Percentiles rank a stretch among this genome's conserved stretches.
Conservation (phyloP, 495 filamentous ascomycete genomes). For the Xylaria acuta region DNA sequence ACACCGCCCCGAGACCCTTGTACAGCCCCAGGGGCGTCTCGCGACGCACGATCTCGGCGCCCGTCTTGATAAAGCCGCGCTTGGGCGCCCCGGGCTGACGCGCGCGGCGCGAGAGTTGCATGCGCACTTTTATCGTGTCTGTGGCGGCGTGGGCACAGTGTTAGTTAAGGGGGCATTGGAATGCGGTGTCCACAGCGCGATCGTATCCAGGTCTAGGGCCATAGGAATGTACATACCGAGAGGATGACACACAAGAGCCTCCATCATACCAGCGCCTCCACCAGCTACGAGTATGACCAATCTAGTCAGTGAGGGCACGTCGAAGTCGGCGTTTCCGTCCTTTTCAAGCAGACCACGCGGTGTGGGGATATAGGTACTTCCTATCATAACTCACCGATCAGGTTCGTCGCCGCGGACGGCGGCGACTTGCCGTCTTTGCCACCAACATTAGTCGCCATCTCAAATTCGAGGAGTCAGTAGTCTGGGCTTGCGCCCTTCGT, state of each 20-base stretch:
- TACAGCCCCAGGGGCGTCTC: conserved; percentile 94
- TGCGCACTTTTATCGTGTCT: conserved; percentile 99
- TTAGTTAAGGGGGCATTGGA: conserved; percentile 15
- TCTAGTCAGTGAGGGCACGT: conserved; percentile 35
- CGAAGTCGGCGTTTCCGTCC: neutral
- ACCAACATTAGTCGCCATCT: conserved; percentile 54
- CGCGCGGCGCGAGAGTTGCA: conserved; percentile 93
- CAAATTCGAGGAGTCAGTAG: conserved; percentile 1
- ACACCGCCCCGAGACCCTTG: conserved; percentile 93
- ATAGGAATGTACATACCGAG: conserved; percentile 66
- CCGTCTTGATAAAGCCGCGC: conserved; percentile 87
- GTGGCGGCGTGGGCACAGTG: conserved; percentile 7
- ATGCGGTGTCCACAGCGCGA: neutral
- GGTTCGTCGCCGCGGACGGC: conserved; percentile 85
- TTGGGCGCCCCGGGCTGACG: conserved; percentile 80
- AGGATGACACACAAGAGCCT: conserved; percentile 95
- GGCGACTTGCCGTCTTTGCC: conserved; percentile 76
- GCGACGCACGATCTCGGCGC: conserved; percentile 81
- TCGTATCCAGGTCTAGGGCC: neutral
- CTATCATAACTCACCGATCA: conserved; percentile 73
- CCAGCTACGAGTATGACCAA: conserved; percentile 68
- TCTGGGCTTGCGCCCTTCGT: conserved; percentile 32
- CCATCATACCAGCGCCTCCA: conserved; percentile 99
- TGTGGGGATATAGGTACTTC: neutral
- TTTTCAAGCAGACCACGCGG: neutral